A percentile compares a stretch with the other conserved stretches of the same genome.
These are phyloP conservation scores for Pseudozyma pruni DNA, from an alignment of 1,284 basidiomycete species.

Conservation along the genomic window DNA sequence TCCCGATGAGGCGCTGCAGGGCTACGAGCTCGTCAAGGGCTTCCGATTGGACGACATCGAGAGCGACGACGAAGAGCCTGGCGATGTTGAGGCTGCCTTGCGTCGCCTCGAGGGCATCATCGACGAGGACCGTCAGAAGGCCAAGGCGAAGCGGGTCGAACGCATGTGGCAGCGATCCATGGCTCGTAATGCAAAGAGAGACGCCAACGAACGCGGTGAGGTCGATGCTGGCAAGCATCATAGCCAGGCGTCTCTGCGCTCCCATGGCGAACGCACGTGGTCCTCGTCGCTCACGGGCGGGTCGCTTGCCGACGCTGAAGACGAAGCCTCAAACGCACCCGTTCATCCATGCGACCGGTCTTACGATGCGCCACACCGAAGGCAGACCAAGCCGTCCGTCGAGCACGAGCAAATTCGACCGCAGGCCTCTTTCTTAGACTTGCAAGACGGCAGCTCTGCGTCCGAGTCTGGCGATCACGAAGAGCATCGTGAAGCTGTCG, in stretches of 20 bases:
- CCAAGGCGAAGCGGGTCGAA: conserved; percentile 53
- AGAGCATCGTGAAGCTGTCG: neutral
- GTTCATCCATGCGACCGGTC: conserved; percentile 26
- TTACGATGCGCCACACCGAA: conserved; percentile 2
- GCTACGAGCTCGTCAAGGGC: conserved; percentile 63
- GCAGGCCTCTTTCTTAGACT: conserved; percentile 30
- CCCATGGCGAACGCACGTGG: conserved; percentile 22
- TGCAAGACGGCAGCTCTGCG: conserved; percentile 24
- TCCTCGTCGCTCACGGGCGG: conserved; percentile 35
- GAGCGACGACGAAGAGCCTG: conserved; percentile 61
- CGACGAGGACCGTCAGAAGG: conserved; percentile 58
- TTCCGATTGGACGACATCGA: conserved; percentile 57
- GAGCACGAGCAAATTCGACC: conserved; percentile 5
- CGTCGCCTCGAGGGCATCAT: conserved; percentile 61
- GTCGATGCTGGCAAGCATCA: neutral
- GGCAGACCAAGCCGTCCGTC: neutral
- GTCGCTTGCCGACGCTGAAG: conserved; percentile 41
- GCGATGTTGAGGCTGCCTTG: conserved; percentile 61
- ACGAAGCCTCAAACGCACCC: conserved; percentile 21
- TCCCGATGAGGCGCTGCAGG: conserved; percentile 59
- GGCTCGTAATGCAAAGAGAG: conserved; percentile 33
- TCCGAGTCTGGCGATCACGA: conserved; percentile 14
- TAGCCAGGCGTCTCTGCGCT: conserved; percentile 19
- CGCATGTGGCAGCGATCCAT: conserved; percentile 50
- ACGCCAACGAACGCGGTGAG: conserved; percentile 1